These are phyloP conservation scores for Cutaneotrichosporon sp. DNA, from an alignment of 1,284 basidiomycete species.

Conservation along the genomic window DNA sequence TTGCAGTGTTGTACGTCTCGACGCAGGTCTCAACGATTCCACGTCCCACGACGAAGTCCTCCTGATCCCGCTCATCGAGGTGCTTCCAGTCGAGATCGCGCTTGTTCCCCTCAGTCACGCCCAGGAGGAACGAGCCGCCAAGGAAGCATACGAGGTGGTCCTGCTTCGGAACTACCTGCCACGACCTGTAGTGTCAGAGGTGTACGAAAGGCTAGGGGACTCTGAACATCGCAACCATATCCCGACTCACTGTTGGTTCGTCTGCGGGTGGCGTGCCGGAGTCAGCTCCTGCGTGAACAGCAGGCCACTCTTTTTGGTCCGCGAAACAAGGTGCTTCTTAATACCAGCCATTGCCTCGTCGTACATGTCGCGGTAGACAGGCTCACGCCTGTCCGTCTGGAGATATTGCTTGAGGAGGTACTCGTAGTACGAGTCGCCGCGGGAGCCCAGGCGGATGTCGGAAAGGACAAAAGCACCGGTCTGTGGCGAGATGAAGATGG, in stretches of 20 bases:
- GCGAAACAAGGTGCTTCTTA: constrained; percentile 66
- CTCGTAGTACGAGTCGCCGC: constrained; percentile 94
- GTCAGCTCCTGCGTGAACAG: constrained; percentile 76
- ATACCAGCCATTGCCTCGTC: constrained; percentile 75
- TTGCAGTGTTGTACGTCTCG: constrained; percentile 76
- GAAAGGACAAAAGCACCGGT: constrained; percentile 67
- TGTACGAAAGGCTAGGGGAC: no score
- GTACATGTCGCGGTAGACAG: constrained; percentile 83
- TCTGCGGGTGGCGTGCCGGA: constrained; percentile 36
- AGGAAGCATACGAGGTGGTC: constrained; percentile 96
- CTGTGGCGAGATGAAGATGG: constrained; percentile 73
- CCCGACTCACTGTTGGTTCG: constrained; percentile 34
- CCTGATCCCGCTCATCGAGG: constrained; percentile 56
- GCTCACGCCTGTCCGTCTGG: constrained; percentile 64
- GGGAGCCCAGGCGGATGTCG: constrained; percentile 81
- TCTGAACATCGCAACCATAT: no score
- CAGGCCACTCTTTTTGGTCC: constrained; percentile 58
- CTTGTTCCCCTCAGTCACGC: constrained; percentile 67
- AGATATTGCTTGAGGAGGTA: constrained; percentile 71
- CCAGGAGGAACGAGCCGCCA: constrained; percentile 83
- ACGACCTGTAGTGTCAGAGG: constrained; percentile 54
- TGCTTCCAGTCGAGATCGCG: constrained; percentile 38
- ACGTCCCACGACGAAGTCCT: constrained; percentile 76
- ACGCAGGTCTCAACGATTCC: constrained; percentile 83
- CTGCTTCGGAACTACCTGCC: constrained; percentile 76